Evolutionary conservation across 2,329 filamentous ascomycete species (phyloP), one percentile per base, ranked within the genome.

Genomic region (Cladosporium sp.): DNA sequence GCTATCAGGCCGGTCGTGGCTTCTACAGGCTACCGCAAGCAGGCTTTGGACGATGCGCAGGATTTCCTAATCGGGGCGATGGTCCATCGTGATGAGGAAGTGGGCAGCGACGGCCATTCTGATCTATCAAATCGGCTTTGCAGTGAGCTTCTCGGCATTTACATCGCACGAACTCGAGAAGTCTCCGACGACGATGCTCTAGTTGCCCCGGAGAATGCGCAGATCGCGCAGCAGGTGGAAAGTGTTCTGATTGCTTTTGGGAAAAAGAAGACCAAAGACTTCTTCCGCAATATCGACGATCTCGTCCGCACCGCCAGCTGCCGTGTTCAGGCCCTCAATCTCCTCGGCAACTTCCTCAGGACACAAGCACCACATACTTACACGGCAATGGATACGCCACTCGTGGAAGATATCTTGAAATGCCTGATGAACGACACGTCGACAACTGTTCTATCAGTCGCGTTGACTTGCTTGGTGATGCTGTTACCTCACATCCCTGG

Each of bases 361-460:
- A 80, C 82, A 54, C 85, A 89, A 59, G 86, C 87, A n/a, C 87
- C 88, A 4, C 88, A 91, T 69, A 75, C 93, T 1, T 82, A 93
- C 63, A 77, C 84, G 40, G 80, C 90, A 34, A 70, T 87, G 4
- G 79, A 89, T 58, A 91, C 87, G 1, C 79, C 83, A 0, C 73
- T 93, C 1, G 85, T 93, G 59, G 77, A 80, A 54, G 82, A 86
- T 64, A 73, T 93, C 16, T 72, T 92, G 49, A 82, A 80, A 62
- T 91, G 86, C 57, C 75, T 93, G 1, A 85, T 89, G 68, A 80
- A 80, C 51, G 88, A 93, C 66, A 87, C 85, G 1, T 91, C 87
- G 0, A 88, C 86, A 0, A 84, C 85, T 0, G 81, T 86, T 3
- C 77, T 92, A n/a, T 87, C 87, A 1, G 73, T 89, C 41, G 86